Percentiles rank a stretch among this genome's conserved stretches.
Conservation (phyloP, 2,329 filamentous ascomycete species). For the Neofusicoccum parvum region DNA sequence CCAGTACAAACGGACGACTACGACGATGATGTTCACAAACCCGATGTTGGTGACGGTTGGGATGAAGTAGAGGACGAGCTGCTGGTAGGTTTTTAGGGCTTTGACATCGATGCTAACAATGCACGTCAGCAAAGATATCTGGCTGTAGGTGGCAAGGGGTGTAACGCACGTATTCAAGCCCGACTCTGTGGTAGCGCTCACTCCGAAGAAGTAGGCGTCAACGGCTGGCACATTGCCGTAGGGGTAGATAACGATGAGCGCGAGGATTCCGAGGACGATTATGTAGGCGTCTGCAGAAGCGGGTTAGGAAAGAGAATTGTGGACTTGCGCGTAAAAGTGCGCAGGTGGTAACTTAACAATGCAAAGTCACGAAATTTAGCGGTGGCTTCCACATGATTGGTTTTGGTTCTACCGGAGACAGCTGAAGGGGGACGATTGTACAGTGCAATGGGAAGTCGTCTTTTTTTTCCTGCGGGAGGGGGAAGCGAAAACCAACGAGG, state of each 20-base stretch:
- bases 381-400: slow-evolving; percentile 27
- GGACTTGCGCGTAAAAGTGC: background rate
- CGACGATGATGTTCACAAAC: slow-evolving; percentile 54
- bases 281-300: slow-evolving; percentile 44
- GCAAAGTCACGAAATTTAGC: slow-evolving; percentile 29
- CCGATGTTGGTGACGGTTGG: slow-evolving; percentile 53
- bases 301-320: background rate
- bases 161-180: slow-evolving; percentile 53
- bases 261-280: slow-evolving; percentile 39
- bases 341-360: slow-evolving; percentile 25
- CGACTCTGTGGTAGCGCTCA: slow-evolving; percentile 53
- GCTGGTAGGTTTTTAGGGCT: slow-evolving; percentile 53
- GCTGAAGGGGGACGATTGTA: too few relatives aligned
- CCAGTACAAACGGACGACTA: slow-evolving; percentile 52
- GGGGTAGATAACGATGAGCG: slow-evolving; percentile 41
- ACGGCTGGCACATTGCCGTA: slow-evolving; percentile 46
- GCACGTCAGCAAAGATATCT: too few relatives aligned
- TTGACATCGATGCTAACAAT: slow-evolving; percentile 52
- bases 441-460: too few relatives aligned
- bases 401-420: too few relatives aligned
- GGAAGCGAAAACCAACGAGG: too few relatives aligned
- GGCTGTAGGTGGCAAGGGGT: too few relatives aligned
- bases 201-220: slow-evolving; percentile 55
- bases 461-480: too few relatives aligned
- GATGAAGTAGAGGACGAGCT: slow-evolving; percentile 54